Base-by-base conservation (phyloP, 768 basidiomycete genomes). In the Dacryopinax primogenitus region DNA sequence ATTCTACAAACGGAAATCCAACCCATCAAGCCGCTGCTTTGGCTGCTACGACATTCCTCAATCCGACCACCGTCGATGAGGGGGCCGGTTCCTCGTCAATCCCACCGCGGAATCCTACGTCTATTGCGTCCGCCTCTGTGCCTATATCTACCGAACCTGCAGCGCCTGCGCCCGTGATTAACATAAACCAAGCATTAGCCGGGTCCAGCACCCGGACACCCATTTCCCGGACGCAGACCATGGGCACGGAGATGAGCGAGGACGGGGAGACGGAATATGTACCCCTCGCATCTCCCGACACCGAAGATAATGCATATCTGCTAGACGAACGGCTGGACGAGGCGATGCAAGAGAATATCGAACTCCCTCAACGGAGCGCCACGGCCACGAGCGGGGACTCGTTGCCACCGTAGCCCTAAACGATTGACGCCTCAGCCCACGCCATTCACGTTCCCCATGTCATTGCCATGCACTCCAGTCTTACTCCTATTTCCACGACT, bases 331-430 rank as follows among this genome's bases (percentile, higher is more conserved):
- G 13, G 26, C 30, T 58, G 11, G 51, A 58, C 51, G 51, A 58
- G 30, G 51, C 51, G 30, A 58, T 58, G 51, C 51, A 58, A 13
- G 51, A 58, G 51, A 58, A 58, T 30, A 58, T 58, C 26, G 51
- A 58, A 21, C 51, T 58, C 18, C 51, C 51, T 32, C 51, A 58
- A 26, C 51, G 51, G 51, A 18, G 26, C 18, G 26, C 51, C 11
- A 11, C 11, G 18, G 18, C 51, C 51, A 30, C 51, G 41, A 44
- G 41, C 41, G 41, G 41, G 16, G 41, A 44, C 41, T 23, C n/a
- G n/a, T 44, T 18, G 41, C 16, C 18, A 3, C 41, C 41, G 7
- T 44, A 6, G 16, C 41, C 41, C 41, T 6, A n/a, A n/a, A n/a
- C n/a, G n/a, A n/a, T n/a, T n/a, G n/a, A n/a, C n/a, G n/a, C n/a